Conservation (phyloP, 148 eudicot genomes). For the Cornus kousa region DNA sequence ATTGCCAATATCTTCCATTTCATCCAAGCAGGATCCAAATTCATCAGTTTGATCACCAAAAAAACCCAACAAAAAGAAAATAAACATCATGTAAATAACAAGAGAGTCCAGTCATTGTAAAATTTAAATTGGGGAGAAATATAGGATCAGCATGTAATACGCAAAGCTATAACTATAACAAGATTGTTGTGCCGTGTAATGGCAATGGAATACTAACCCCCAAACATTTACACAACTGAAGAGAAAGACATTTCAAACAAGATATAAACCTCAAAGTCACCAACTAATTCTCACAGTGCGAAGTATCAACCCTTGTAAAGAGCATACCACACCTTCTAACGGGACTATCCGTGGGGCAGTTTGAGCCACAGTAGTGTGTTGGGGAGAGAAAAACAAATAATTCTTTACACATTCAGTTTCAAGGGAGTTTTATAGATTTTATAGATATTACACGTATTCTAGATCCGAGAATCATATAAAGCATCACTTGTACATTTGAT, state of each 20-base stretch:
- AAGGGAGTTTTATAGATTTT: not conserved
- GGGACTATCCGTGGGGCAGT: not conserved
- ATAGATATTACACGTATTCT: not conserved
- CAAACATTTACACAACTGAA: not conserved
- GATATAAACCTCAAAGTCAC: not conserved
- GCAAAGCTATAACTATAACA: not conserved
- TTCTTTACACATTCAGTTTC: not conserved
- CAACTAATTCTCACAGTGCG: not conserved
- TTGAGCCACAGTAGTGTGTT: not conserved
- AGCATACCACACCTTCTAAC: not conserved
- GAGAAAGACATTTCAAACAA: not conserved
- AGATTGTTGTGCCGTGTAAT: not conserved
- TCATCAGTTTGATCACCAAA: too few relatives aligned
- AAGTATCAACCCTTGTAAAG: not conserved
- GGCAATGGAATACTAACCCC: not conserved
- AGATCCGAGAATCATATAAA: not conserved
- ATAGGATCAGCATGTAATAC: not conserved
- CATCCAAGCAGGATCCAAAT: too few relatives aligned
- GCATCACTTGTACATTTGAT: not conserved
- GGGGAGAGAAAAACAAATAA: not conserved
- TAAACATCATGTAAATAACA: not conserved
- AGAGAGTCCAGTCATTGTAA: not conserved
- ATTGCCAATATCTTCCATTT: not conserved
- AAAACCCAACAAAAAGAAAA: too few relatives aligned
- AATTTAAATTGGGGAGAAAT: not conserved